A percentile compares a stretch with the other conserved stretches of the same genome.
phyloP scores from a whole-genome alignment of 371 early-diverging fungal species.

The Entomophthora muscae region DNA sequence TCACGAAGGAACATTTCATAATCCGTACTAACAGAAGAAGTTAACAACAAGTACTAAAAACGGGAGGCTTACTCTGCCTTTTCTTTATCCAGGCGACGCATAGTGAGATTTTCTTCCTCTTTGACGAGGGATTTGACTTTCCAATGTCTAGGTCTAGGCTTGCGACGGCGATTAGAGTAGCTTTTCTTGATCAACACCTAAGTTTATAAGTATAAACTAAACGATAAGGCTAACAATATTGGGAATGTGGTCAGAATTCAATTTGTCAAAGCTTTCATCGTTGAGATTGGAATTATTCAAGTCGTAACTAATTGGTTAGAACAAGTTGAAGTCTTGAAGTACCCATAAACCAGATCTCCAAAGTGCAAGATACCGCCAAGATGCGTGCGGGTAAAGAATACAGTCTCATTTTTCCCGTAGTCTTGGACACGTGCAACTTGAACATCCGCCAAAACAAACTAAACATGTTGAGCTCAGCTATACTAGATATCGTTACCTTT shows the following conservation, averaged over 20 bases:
- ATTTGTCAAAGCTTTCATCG: slow-evolving; percentile 55
- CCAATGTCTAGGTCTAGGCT: slow-evolving; percentile 75
- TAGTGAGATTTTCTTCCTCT: slow-evolving; percentile 65
- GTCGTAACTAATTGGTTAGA: slow-evolving; percentile 33
- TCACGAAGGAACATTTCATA: slow-evolving; percentile 84
- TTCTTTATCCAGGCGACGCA: slow-evolving; percentile 53
- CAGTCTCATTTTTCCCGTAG: slow-evolving; percentile 65
- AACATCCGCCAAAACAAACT: slow-evolving; percentile 40
- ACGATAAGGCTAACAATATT: slow-evolving; percentile 36
- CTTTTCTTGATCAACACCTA: slow-evolving; percentile 68
- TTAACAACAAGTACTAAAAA: slow-evolving; percentile 11
- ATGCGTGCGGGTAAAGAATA: slow-evolving; percentile 78
- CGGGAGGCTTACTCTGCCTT: slow-evolving; percentile 32
- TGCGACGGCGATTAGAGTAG: slow-evolving; percentile 75
- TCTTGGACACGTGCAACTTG: slow-evolving; percentile 62
- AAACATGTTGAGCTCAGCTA: background rate
- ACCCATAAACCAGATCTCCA: slow-evolving; percentile 81
- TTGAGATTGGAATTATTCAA: slow-evolving; percentile 80
- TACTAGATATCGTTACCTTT: slow-evolving; percentile 17
- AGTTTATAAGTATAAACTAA: background rate
- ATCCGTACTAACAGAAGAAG: slow-evolving; percentile 20
- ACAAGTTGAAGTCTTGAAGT: background rate
- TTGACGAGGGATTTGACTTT: slow-evolving; percentile 71
- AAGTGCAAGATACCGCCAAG: slow-evolving; percentile 76
- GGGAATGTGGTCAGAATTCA: slow-evolving; percentile 43